A percentile compares a stretch with the other conserved stretches of the same genome.
These are phyloP conservation scores for Hyaloscypha hepaticicola DNA, from an alignment of 495 filamentous ascomycete species.

Conservation along the genomic window DNA sequence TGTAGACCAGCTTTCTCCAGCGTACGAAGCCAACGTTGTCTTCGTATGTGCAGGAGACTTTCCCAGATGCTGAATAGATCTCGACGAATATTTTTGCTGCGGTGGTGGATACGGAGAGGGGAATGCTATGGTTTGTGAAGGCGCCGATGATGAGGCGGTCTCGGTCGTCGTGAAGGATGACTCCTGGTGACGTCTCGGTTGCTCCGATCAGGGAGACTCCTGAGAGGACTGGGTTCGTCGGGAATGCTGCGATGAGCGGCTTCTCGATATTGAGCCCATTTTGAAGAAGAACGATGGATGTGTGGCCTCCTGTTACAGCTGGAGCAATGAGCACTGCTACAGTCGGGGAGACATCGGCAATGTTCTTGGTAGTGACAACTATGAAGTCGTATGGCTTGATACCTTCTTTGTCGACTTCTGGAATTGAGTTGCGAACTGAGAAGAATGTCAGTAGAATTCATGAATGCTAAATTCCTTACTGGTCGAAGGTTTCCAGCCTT, in stretches of 20 bases:
- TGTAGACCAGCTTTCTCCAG: slow-evolving; percentile 54
- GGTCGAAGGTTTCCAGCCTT: slow-evolving; percentile 33
- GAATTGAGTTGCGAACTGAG: slow-evolving; percentile 41
- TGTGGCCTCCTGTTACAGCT: slow-evolving; percentile 47
- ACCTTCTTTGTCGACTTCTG: slow-evolving; percentile 36
- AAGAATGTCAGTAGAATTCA: background rate
- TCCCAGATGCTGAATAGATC: slow-evolving; percentile 41
- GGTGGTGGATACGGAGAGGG: background rate
- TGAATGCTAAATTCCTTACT: slow-evolving; percentile 6
- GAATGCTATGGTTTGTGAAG: slow-evolving; percentile 40
- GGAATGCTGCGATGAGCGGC: slow-evolving; percentile 50
- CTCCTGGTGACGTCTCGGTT: slow-evolving; percentile 44
- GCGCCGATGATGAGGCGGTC: slow-evolving; percentile 45
- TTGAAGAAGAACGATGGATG: slow-evolving; percentile 57
- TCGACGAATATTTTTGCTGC: slow-evolving; percentile 35
- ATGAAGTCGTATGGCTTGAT: slow-evolving; percentile 47
- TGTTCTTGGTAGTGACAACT: slow-evolving; percentile 52
- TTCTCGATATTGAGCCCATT: slow-evolving; percentile 65
- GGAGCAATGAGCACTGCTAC: slow-evolving; percentile 44
- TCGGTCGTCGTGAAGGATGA: slow-evolving; percentile 45
- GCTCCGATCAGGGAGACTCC: slow-evolving; percentile 53
- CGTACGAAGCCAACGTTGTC: slow-evolving; percentile 40
- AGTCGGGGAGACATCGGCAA: slow-evolving; percentile 40
- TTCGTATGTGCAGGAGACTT: slow-evolving; percentile 32
- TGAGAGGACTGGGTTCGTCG: slow-evolving; percentile 50